Evolutionary conservation across 2,329 filamentous ascomycete genomes (phyloP), one percentile per base, ranked within the genome.

Genomic region (Ceratocystis colombiana): DNA sequence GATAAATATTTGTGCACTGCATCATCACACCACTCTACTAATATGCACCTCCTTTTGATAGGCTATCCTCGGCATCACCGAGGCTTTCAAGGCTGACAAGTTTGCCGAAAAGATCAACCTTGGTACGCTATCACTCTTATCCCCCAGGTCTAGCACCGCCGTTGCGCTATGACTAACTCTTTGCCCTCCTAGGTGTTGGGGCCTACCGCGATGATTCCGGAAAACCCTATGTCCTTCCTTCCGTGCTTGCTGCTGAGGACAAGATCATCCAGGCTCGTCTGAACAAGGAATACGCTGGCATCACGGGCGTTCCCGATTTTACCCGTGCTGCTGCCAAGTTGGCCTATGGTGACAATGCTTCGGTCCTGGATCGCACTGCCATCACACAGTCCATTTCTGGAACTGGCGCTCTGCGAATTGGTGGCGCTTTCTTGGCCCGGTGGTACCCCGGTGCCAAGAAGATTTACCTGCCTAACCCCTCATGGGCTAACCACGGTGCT

Each of bases 351-450:
- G 76, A 84, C 72, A 86, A 89, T 78, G 94, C 88, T 69, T 78
- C 87, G 57, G 87, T 86, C 71, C 83, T 97, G 76, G 79, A 82
- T 72, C 88, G 91, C 73, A 80, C 96, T 70, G 91, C 87, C 79
- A 91, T 96, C 78, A 96, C 93, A 70, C 94, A 99, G 82, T 90
- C 92, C 79, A 96, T 99, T 80, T 99, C 94, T 69, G 94, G 94
- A 71, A 99, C 94, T 67, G 94, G 94, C 74, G 94, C 94, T 70
- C 86, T 99, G 74, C 88, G 94, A 76, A 93, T 99, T 75, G 94
- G 90, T 70, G 94, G 88, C 73, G 91, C 89, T 72, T 99, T 97
- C 85, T 83, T 99, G 71, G 78, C 89, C 77, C 88, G 91, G 73
- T 93, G 90, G 84, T 96, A 88, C 81, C 91, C 92, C 57, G 86